Conservation (phyloP, 441 rosid species). For the Hypseocharis bilobata region DNA sequence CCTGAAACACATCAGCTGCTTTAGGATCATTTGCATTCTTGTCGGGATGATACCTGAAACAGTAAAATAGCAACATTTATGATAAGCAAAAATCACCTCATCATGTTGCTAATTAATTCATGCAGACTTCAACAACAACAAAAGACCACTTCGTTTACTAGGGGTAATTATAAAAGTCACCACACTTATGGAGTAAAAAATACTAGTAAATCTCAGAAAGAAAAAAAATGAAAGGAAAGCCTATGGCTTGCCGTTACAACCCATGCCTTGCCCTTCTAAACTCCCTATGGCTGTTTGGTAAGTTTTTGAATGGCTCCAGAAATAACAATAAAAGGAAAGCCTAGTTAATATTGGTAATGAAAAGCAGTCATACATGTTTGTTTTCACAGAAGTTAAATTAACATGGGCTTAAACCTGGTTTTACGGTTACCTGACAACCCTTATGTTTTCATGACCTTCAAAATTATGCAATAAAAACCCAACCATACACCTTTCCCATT, state of each 20-base stretch:
- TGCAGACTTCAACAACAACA: background rate
- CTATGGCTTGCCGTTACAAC: background rate
- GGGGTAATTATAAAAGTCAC: background rate
- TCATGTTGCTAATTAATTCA: background rate
- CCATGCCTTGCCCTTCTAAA: background rate
- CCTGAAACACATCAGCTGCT: constrained; percentile 84
- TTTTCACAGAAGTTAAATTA: background rate
- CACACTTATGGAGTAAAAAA: background rate
- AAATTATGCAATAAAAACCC: background rate
- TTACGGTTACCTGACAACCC: background rate
- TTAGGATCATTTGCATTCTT: constrained; percentile 82
- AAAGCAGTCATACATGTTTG: background rate
- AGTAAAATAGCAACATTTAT: constrained; percentile 6
- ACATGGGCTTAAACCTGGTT: background rate
- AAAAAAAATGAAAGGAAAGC: background rate
- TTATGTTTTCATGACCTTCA: background rate
- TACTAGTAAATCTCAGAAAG: background rate
- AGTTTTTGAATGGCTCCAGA: background rate
- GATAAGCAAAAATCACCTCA: background rate
- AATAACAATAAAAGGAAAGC: background rate
- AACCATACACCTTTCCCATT: background rate
- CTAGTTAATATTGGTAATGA: background rate
- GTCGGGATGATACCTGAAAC: constrained; percentile 92
- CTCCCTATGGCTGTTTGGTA: background rate
- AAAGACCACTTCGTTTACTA: background rate